Percentiles rank a stretch among this genome's conserved stretches.
Conservation (phyloP, 208 protist genomes). For the Acanthamoeba castellanii region DNA sequence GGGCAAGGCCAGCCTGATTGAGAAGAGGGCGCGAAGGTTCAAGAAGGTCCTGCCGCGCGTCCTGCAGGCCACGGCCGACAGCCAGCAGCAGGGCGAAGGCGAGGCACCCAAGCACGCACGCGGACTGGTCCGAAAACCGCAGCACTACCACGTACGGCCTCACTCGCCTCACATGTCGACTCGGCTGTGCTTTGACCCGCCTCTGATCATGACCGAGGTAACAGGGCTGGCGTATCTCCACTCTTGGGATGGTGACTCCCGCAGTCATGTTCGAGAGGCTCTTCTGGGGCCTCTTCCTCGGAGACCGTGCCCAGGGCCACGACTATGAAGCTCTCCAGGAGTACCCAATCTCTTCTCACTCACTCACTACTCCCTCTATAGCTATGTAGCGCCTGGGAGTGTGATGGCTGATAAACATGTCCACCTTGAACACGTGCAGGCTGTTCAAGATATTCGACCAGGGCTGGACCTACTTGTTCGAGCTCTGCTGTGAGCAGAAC, state of each 20-base stretch:
- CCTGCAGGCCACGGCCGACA: not conserved
- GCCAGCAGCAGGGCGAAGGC: not conserved
- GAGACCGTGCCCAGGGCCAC: not conserved
- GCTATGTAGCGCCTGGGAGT: not conserved
- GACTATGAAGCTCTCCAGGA: not conserved
- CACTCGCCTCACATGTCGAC: not conserved
- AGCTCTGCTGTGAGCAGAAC: conserved; percentile 69
- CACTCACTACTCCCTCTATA: not conserved
- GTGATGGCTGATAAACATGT: not conserved
- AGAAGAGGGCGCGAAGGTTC: conserved; percentile 37
- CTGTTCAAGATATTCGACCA: conserved; percentile 33
- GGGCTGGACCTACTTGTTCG: conserved; percentile 55
- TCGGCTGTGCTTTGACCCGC: not conserved
- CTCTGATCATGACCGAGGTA: not conserved
- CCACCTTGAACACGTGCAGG: not conserved
- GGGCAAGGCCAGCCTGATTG: conserved; percentile 38
- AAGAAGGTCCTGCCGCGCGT: conserved; percentile 51
- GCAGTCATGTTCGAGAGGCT: conserved; percentile 2
- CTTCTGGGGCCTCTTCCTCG: conserved; percentile 61
- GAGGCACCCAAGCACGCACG: not conserved
- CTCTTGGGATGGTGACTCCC: conserved; percentile 36
- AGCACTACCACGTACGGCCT: not conserved
- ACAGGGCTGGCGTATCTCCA: conserved; percentile 42
- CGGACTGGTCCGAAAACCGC: conserved; percentile 1
- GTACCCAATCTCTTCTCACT: not conserved